Percentiles rank a stretch among this genome's conserved stretches.
Evolutionary conservation across 1,284 basidiomycete genomes (phyloP).

Genomic region (Ceratorhiza oryzae-sativae): DNA sequence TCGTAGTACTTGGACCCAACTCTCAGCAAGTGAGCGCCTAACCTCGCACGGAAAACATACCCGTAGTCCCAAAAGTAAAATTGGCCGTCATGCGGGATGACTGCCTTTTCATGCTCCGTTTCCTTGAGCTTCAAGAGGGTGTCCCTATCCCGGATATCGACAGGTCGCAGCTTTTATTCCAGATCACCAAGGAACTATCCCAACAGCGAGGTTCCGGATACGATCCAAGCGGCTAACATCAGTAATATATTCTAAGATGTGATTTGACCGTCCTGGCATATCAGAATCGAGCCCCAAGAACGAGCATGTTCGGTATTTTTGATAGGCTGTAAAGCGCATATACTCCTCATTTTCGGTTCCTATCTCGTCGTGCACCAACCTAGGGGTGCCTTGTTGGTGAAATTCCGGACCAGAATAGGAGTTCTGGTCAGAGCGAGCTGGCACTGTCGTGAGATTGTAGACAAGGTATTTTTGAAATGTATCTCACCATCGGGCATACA

Average conservation of each 20-base stretch:
- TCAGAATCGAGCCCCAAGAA: too few species aligned
- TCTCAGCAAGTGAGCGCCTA: slow-evolving; percentile 31
- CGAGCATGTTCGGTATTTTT: too few species aligned
- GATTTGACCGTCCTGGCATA: slow-evolving; percentile 92
- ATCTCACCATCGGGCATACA: too few species aligned
- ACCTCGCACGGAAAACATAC: slow-evolving; percentile 39
- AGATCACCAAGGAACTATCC: slow-evolving; percentile 73
- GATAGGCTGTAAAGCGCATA: too few species aligned
- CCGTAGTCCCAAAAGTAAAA: slow-evolving; percentile 75
- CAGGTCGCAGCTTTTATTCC: slow-evolving; percentile 72
- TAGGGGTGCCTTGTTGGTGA: too few species aligned
- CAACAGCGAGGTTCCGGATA: not conserved
- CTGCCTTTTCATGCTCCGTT: slow-evolving; percentile 67
- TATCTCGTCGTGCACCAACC: too few species aligned
- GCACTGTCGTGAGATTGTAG: too few species aligned
- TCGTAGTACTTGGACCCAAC: slow-evolving; percentile 63
- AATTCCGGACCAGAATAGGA: too few species aligned
- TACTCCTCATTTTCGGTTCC: too few species aligned
- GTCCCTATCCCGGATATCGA: slow-evolving; percentile 70
- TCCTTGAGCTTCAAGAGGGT: slow-evolving; percentile 74
- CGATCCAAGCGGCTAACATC: slow-evolving; percentile 51
- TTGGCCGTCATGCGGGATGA: slow-evolving; percentile 68
- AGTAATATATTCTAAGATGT: slow-evolving; percentile 63
- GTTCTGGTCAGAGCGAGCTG: too few species aligned
- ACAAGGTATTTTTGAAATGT: too few species aligned